These are phyloP conservation scores for Tolypocladium pustulatum DNA, from an alignment of 2,329 filamentous ascomycete species.

Conservation along the genomic window DNA sequence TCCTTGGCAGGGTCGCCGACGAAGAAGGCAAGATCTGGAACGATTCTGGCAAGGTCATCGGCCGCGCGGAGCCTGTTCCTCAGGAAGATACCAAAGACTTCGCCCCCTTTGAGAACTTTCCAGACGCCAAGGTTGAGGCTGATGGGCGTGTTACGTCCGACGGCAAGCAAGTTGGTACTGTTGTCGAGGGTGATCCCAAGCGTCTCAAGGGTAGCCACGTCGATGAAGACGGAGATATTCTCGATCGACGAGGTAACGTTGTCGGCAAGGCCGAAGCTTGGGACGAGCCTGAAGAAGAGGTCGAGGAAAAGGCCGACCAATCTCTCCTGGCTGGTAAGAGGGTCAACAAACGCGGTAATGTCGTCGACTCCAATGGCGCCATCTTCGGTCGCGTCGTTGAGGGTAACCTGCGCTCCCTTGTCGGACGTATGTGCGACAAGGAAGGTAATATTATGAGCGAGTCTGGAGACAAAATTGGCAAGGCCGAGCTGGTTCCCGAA, in stretches of 20 bases:
- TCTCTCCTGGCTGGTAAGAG: slow-evolving; percentile 58
- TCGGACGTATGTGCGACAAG: slow-evolving; percentile 61
- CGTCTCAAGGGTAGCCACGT: slow-evolving; percentile 54
- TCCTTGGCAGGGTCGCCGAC: slow-evolving; percentile 54
- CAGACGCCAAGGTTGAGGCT: slow-evolving; percentile 39
- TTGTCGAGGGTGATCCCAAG: slow-evolving; percentile 54
- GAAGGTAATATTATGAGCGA: slow-evolving; percentile 64
- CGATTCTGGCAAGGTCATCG: slow-evolving; percentile 57
- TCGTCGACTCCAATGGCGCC: slow-evolving; percentile 41
- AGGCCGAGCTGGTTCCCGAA: slow-evolving; percentile 56
- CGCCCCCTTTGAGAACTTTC: slow-evolving; percentile 48
- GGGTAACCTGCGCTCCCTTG: slow-evolving; percentile 51
- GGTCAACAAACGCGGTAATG: slow-evolving; percentile 59
- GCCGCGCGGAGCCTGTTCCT: slow-evolving; percentile 50
- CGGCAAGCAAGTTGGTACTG: slow-evolving; percentile 45
- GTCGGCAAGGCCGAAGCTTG: slow-evolving; percentile 60
- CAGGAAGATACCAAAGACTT: slow-evolving; percentile 35
- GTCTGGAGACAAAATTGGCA: slow-evolving; percentile 59
- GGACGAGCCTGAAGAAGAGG: slow-evolving; percentile 38
- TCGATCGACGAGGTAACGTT: slow-evolving; percentile 56
- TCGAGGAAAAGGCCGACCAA: slow-evolving; percentile 46
- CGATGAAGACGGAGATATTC: slow-evolving; percentile 58
- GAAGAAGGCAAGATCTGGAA: slow-evolving; percentile 62
- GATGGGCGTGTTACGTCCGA: slow-evolving; percentile 42
- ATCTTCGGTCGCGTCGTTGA: slow-evolving; percentile 58